Conservation (phyloP, 192 early-diverging fungal species). For the Coemansia umbellata region DNA sequence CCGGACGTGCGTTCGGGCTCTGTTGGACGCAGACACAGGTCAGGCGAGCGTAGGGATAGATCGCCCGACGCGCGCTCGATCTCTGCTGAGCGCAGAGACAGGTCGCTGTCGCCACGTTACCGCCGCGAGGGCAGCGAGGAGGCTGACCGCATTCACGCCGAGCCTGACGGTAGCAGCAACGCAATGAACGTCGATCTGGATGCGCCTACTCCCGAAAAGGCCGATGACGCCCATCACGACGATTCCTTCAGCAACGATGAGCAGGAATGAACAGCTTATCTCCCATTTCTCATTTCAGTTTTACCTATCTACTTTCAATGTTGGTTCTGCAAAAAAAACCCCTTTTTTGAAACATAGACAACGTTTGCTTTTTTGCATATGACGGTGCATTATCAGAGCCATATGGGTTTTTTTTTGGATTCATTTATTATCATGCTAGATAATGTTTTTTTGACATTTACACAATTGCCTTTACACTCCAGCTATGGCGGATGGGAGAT, state of each 20-base stretch:
- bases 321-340: too few species aligned
- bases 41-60: neutral
- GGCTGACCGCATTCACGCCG: neutral
- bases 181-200: conserved; percentile 3
- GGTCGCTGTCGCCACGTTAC: neutral
- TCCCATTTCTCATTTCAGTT: neutral
- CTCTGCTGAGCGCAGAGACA: neutral
- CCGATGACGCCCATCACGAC: neutral
- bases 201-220: conserved; percentile 7
- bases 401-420: too few species aligned
- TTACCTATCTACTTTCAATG: too few species aligned
- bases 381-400: too few species aligned
- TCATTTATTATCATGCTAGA: too few species aligned
- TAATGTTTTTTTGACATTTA: too few species aligned
- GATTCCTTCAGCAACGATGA: conserved; percentile 9
- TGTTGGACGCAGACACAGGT: neutral
- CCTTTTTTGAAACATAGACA: too few species aligned
- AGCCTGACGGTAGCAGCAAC: neutral
- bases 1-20: neutral
- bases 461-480: too few species aligned
- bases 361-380: too few species aligned
- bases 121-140: conserved; percentile 9
- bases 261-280: neutral
- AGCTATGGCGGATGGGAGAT: too few species aligned
- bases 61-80: neutral